Conservation (phyloP, 2,329 filamentous ascomycete species). For the Chaetomium sp. region DNA sequence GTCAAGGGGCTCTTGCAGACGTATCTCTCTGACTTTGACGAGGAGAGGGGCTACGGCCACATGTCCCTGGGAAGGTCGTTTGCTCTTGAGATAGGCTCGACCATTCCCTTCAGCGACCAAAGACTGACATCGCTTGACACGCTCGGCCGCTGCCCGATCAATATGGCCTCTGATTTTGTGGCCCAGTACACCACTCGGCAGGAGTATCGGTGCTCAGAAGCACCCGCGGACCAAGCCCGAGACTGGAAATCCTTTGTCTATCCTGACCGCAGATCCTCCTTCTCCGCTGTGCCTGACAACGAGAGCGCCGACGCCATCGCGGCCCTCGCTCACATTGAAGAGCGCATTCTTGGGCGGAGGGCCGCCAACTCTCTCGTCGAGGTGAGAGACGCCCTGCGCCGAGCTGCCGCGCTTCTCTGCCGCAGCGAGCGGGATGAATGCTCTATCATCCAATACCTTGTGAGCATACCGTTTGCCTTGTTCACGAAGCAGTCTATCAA, state of each 20-base stretch:
- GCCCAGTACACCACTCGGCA: conserved; percentile 96
- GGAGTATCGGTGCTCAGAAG: conserved; percentile 85
- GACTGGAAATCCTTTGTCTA: conserved; percentile 59
- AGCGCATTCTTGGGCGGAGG: conserved; percentile 61
- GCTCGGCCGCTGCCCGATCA: conserved; percentile 67
- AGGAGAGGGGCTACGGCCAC: conserved; percentile 85
- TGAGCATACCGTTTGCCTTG: conserved; percentile 84
- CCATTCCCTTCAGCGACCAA: conserved; percentile 80
- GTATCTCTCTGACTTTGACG: conserved; percentile 90
- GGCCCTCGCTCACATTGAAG: conserved; percentile 66
- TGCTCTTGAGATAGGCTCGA: conserved; percentile 82
- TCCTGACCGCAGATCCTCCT: conserved; percentile 45
- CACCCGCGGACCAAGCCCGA: conserved; percentile 59
- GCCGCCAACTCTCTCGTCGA: conserved; percentile 61
- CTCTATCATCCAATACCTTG: conserved; percentile 76
- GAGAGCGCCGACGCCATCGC: conserved; percentile 55
- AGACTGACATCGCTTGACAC: conserved; percentile 75
- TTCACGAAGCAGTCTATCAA: conserved; percentile 96
- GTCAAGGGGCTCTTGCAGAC: conserved; percentile 94
- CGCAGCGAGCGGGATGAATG: conserved; percentile 68
- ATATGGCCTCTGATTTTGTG: conserved; percentile 91
- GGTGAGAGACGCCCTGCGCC: conserved; percentile 72
- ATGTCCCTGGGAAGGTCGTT: conserved; percentile 90
- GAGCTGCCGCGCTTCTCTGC: conserved; percentile 81
- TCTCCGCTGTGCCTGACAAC: conserved; percentile 44